Conservation (phyloP, 176 grass and related monocot genomes). For the Musa acuminata region DNA sequence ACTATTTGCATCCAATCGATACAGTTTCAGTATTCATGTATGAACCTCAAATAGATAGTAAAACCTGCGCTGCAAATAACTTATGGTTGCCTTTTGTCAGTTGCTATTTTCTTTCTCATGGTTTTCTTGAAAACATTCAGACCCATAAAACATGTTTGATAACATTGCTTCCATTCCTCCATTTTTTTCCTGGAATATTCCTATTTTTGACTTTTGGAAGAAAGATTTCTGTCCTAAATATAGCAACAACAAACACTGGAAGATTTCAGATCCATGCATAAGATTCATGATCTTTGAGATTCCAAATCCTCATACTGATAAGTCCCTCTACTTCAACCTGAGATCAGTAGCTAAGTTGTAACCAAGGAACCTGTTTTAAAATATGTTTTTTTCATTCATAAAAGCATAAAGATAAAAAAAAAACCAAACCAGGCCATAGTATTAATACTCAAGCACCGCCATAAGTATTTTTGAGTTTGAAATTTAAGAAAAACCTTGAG, state of each 20-base stretch:
- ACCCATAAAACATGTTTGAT: not conserved
- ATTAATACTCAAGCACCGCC: not conserved
- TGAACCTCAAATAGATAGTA: not conserved
- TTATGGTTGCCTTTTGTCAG: too few relatives aligned
- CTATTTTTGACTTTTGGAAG: not conserved
- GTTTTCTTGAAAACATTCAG: not conserved
- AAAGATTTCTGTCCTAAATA: not conserved
- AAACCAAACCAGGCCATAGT: not conserved
- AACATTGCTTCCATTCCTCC: not conserved
- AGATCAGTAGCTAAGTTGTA: not conserved
- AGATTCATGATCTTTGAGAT: not conserved
- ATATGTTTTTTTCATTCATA: not conserved
- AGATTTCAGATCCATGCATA: not conserved
- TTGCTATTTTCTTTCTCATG: too few relatives aligned
- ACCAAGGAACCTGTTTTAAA: not conserved
- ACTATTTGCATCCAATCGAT: too few relatives aligned
- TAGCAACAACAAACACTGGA: not conserved
- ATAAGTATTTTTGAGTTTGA: too few relatives aligned
- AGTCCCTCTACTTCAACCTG: not conserved
- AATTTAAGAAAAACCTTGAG: too few relatives aligned
- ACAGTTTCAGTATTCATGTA: too few relatives aligned
- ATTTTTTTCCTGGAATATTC: not conserved
- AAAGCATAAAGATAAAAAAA: not conserved
- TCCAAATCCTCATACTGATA: not conserved
- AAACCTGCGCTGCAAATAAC: not conserved